These are phyloP conservation scores for Marsdenia floribunda DNA, from an alignment of 257 asterid genomes.

Conservation along the genomic window DNA sequence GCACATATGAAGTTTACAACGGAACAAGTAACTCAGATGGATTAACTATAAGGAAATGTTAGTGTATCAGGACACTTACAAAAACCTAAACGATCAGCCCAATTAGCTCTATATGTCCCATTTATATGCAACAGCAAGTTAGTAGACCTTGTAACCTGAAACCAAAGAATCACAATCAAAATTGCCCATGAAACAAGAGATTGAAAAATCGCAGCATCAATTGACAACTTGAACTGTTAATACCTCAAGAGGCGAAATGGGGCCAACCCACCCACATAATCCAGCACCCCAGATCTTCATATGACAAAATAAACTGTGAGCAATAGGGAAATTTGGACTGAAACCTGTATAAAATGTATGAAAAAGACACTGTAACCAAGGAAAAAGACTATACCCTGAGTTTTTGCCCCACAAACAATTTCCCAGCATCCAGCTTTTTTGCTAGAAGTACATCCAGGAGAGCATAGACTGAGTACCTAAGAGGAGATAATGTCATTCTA, in stretches of 20 bases:
- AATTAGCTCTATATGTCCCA: slow-evolving; percentile 92
- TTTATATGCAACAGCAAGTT: slow-evolving; percentile 65
- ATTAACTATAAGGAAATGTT: slow-evolving; percentile 1
- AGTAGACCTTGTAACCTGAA: slow-evolving; percentile 58
- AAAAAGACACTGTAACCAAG: slow-evolving; percentile 16
- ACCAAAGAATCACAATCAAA: slow-evolving; percentile 17
- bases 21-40: slow-evolving; percentile 17
- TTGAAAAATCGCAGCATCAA: slow-evolving; percentile 10
- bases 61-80: slow-evolving; percentile 49
- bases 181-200: slow-evolving; percentile 13
- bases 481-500: slow-evolving; percentile 19
- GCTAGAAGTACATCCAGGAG: slow-evolving; percentile 69
- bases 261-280: slow-evolving; percentile 80
- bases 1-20: slow-evolving; percentile 17
- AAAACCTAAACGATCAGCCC: slow-evolving; percentile 94
- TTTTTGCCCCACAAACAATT: slow-evolving; percentile 90
- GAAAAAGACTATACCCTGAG: slow-evolving; percentile 57
- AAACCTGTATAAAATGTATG: slow-evolving; percentile 16
- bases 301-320: slow-evolving; percentile 60
- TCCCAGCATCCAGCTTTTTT: slow-evolving; percentile 64
- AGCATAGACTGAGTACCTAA: slow-evolving; percentile 78
- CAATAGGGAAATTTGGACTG: slow-evolving; percentile 31
- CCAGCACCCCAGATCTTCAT: slow-evolving; percentile 96
- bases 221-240: slow-evolving; percentile 20
- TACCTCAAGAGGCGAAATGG: slow-evolving; percentile 89